Conservation (phyloP, 2,329 filamentous ascomycete genomes). For the Apiospora rasikravindrae region DNA sequence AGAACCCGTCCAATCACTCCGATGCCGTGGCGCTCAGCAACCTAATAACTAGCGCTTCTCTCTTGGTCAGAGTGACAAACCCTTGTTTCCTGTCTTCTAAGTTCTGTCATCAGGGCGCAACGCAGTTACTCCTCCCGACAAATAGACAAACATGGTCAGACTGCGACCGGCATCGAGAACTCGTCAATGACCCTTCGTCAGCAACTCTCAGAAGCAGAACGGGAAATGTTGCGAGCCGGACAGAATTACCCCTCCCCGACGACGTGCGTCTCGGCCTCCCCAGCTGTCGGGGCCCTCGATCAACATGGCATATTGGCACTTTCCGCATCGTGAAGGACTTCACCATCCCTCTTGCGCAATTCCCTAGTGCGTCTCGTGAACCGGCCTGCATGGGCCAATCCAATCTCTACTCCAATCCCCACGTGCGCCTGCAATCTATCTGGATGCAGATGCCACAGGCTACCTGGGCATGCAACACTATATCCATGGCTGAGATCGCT, state of each 20-base stretch:
- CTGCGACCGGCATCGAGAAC: not conserved
- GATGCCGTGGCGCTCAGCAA: not conserved
- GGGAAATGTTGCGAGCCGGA: not conserved
- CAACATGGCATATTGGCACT: constrained; percentile 2
- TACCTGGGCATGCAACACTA: not conserved
- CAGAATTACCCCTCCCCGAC: not conserved
- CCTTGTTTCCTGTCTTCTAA: not conserved
- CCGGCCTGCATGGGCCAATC: not conserved
- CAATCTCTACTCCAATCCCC: not conserved
- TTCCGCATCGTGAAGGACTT: not conserved
- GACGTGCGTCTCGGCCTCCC: not conserved
- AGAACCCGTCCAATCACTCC: constrained; percentile 1
- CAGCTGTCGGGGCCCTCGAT: not conserved
- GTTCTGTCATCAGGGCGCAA: not conserved
- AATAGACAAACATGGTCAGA: too few relatives aligned
- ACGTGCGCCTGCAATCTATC: not conserved
- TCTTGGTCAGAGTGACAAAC: not conserved
- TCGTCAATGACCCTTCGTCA: not conserved
- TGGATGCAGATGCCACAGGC: not conserved
- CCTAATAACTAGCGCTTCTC: not conserved
- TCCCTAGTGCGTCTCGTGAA: not conserved
- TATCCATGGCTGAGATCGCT: not conserved
- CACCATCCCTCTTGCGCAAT: not conserved
- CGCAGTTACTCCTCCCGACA: not conserved
- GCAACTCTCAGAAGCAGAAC: not conserved